phyloP scores from a whole-genome alignment of 202 grass and related monocot genomes.

The Setaria italica region DNA sequence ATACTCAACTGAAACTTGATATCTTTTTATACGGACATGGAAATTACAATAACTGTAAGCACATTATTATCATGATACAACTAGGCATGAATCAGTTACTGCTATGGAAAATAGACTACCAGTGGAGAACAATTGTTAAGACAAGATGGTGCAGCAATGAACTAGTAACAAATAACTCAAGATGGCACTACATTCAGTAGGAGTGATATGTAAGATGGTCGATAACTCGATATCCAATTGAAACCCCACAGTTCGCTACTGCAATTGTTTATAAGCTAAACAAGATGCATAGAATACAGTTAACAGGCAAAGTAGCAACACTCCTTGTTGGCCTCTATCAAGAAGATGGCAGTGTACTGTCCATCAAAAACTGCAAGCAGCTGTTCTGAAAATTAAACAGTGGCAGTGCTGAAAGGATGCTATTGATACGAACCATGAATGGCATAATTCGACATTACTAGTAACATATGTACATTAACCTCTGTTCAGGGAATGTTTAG shows the following conservation, averaged over 20 bases:
- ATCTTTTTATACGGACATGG: not conserved
- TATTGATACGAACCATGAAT: constrained; percentile 25
- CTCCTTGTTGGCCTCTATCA: not conserved
- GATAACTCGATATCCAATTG: not conserved
- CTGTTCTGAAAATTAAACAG: not conserved
- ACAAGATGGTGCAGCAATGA: not conserved
- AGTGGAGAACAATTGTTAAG: not conserved
- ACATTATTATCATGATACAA: not conserved
- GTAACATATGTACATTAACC: not conserved
- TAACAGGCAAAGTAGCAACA: not conserved
- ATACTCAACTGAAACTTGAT: not conserved
- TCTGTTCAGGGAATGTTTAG: not conserved
- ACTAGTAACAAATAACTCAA: not conserved
- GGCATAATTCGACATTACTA: not conserved
- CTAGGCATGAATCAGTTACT: not conserved
- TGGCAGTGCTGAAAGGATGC: not conserved
- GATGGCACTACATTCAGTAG: not conserved
- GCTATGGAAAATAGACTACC: not conserved
- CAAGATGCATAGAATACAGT: not conserved
- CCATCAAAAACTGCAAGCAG: not conserved
- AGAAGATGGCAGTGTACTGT: not conserved
- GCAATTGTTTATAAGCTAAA: not conserved
- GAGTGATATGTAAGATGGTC: not conserved
- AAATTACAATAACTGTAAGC: constrained; percentile 20
- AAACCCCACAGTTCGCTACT: not conserved